phyloP scores from a whole-genome alignment of 352 stramenopile species.

The Pythium vanterpoolii region DNA sequence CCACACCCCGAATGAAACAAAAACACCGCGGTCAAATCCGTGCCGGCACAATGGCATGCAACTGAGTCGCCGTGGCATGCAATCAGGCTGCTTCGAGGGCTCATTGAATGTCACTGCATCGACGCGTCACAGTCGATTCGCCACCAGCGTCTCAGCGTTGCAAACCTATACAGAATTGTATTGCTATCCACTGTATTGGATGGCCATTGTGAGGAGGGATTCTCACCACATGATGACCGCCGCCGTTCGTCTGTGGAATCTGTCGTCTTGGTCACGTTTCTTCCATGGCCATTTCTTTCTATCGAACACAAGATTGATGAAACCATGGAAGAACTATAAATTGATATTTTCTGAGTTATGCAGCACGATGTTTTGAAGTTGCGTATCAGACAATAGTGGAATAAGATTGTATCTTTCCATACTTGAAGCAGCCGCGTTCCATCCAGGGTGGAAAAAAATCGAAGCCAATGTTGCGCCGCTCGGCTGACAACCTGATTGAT shows the following conservation, averaged over 20 bases:
- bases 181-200: background rate
- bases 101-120: background rate
- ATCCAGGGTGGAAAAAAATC: background rate
- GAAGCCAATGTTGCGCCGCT: too few relatives aligned
- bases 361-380: too few relatives aligned
- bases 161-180: background rate
- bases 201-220: background rate
- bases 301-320: background rate
- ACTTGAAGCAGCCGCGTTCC: conserved; percentile 3
- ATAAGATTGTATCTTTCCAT: conserved; percentile 4
- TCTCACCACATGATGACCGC: too few relatives aligned
- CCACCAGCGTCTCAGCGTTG: too few relatives aligned
- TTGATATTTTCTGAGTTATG: background rate
- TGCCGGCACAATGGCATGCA: too few relatives aligned
- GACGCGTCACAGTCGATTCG: too few relatives aligned
- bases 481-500: too few relatives aligned
- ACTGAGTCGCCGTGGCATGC: too few relatives aligned
- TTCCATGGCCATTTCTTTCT: conserved; percentile 1
- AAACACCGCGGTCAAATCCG: too few relatives aligned
- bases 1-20: too few relatives aligned
- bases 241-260: conserved; percentile 1
- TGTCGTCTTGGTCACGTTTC: background rate
- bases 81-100: too few relatives aligned
- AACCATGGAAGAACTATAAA: conserved; percentile 1
- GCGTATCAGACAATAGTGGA: background rate